phyloP scores from a whole-genome alignment of 2,329 filamentous ascomycete species.

The Fusarium torreyae region DNA sequence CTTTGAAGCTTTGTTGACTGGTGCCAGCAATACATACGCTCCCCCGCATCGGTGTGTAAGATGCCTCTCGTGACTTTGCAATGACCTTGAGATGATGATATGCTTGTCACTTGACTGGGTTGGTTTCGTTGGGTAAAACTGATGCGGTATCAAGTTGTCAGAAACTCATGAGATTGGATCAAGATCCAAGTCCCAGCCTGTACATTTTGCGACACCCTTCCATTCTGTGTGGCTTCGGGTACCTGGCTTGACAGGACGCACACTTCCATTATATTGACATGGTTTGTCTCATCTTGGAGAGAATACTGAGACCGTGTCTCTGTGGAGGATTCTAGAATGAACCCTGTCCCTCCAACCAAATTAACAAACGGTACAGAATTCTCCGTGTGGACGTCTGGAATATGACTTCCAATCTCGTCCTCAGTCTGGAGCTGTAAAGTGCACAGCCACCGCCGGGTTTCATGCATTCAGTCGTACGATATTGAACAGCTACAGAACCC shows the following conservation, averaged over 20 bases:
- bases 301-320: slow-evolving; percentile 6
- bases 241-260: slow-evolving; percentile 31
- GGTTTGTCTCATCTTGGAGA: slow-evolving; percentile 17
- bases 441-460: background rate
- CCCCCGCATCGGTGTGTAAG: slow-evolving; percentile 36
- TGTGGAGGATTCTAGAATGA: slow-evolving; percentile 7
- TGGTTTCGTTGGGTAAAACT: background rate
- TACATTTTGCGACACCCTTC: background rate
- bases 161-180: slow-evolving; percentile 34
- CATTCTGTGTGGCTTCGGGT: slow-evolving; percentile 26
- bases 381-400: slow-evolving; percentile 2
- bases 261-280: slow-evolving; percentile 15
- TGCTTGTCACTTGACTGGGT: slow-evolving; percentile 10
- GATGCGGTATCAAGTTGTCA: slow-evolving; percentile 10
- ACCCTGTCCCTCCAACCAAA: slow-evolving; percentile 3
- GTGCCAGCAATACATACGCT: slow-evolving; percentile 28
- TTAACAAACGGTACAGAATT: slow-evolving; percentile 10
- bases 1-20: slow-evolving; percentile 24
- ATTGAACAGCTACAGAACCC: background rate
- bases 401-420: background rate
- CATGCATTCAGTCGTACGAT: background rate
- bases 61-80: slow-evolving; percentile 35
- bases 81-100: slow-evolving; percentile 22
- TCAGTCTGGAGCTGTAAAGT: background rate
- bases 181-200: slow-evolving; percentile 35